Evolutionary conservation across 1,139 yeast genomes (phyloP), one percentile per base, ranked within the genome.

Genomic region (Magnusiomyces ingens): DNA sequence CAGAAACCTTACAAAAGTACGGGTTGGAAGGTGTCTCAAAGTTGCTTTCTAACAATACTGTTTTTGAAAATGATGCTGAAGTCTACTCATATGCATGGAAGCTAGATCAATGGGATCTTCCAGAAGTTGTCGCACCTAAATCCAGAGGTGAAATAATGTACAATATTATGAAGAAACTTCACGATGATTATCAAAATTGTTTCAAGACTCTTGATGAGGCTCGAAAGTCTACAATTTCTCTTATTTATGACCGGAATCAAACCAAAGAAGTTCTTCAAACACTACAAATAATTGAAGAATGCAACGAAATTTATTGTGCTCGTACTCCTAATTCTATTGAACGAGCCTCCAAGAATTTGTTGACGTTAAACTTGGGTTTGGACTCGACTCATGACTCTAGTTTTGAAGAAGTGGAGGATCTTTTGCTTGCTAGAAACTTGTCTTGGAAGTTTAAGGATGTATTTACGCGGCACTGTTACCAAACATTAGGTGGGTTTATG

Each of bases 51-150:
- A 52, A 52, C 44, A 36, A 36, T 12, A 40, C 51, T 38, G 45
- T 51, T 1, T 15, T 44, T 11, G 49, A 44, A 18, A 45, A 53
- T 26, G 53, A 51, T 3, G 29, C 21, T 2, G 22, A 46, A 3
- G 22, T 53, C 18, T 56, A 56, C 17, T 47, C 55, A 3, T 50
- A 51, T 77, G 76, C 81, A 1, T 84, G 90, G 90, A 83, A 81
- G 59, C 66, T 85, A 43, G 77, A 75, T 51, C 74, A 75, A 50
- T 85, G 93, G 93, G 82, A 81, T 52, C 55, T 82, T 4, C 84
- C 89, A 0, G 56, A 64, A 2, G 71, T 79, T 0, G 60, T 60
- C 2, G 57, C 57, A 0, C 64, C 75, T 0, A 48, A 51, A 0
- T 65, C 67, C 2, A 76, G 73, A 45, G 74, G 77, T 52, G 75